These are phyloP conservation scores for Eucalyptus leucophloia DNA, from an alignment of 345 rosid species.

Conservation along the genomic window DNA sequence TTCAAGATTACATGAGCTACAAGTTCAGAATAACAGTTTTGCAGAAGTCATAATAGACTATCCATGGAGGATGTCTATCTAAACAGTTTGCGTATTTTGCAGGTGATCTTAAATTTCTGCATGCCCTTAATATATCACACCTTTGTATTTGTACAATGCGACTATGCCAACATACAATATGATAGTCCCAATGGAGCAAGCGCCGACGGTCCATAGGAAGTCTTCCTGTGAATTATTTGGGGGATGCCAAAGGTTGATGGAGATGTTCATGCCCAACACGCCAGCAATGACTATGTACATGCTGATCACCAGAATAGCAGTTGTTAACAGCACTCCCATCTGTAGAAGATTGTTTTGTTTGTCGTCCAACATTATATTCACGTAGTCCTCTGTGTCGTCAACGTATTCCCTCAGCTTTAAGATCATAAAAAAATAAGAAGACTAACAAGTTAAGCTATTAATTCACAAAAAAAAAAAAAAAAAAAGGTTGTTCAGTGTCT, in stretches of 20 bases:
- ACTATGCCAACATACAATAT: not conserved
- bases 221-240: not conserved
- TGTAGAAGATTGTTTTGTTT: not conserved
- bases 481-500: not conserved
- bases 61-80: not conserved
- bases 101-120: not conserved
- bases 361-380: constrained; percentile 14
- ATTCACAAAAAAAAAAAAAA: not conserved
- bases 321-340: constrained; percentile 36
- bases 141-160: not conserved
- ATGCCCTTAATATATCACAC: not conserved
- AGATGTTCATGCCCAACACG: constrained; percentile 61
- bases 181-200: not conserved
- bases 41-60: not conserved
- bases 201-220: not conserved
- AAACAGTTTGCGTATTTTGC: not conserved
- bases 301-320: constrained; percentile 64
- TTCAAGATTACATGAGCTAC: not conserved
- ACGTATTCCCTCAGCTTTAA: constrained; percentile 28
- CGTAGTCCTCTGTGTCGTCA: constrained; percentile 29
- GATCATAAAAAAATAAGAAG: not conserved
- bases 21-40: not conserved
- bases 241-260: not conserved
- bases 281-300: constrained; percentile 47
- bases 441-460: not conserved